Conservation (phyloP, 2,329 filamentous ascomycete genomes). For the Aspergillus sojae region DNA sequence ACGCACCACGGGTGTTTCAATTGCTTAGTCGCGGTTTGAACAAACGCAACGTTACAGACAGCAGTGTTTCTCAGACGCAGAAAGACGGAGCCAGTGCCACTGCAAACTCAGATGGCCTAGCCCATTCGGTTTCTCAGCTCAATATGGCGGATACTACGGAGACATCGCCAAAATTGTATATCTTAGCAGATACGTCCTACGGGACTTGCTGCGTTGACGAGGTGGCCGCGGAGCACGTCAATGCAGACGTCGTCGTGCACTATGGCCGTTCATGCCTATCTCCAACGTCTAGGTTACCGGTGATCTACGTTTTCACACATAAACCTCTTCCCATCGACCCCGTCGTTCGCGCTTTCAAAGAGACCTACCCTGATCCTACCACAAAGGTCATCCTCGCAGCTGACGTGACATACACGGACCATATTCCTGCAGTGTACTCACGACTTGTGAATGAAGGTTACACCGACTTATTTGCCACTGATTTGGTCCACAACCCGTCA, state of each 20-base stretch:
- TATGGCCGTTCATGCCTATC: conserved; percentile 92
- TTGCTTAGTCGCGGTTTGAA: conserved; percentile 60
- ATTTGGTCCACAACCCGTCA: conserved; percentile 75
- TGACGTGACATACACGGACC: conserved; percentile 82
- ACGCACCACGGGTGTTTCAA: conserved; percentile 79
- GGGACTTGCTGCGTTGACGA: conserved; percentile 97
- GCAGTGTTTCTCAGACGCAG: conserved; percentile 14
- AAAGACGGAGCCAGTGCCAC: conserved; percentile 15
- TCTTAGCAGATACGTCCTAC: conserved; percentile 94
- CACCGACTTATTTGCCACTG: conserved; percentile 66
- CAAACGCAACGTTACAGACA: conserved; percentile 22
- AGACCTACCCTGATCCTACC: conserved; percentile 66
- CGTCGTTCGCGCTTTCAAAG: conserved; percentile 64
- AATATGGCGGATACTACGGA: conserved; percentile 26
- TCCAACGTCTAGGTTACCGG: conserved; percentile 81
- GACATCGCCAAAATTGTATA: conserved; percentile 62
- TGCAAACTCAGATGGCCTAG: conserved; percentile 20
- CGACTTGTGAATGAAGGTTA: conserved; percentile 68
- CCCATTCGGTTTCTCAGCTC: conserved; percentile 31
- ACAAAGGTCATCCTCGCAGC: conserved; percentile 79
- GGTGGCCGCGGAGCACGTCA: conserved; percentile 89
- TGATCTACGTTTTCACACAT: conserved; percentile 86
- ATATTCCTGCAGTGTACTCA: conserved; percentile 63
- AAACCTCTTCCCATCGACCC: conserved; percentile 66
- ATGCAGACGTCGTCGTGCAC: conserved; percentile 89